Evolutionary conservation across 2,329 filamentous ascomycete species (phyloP).

Genomic region (Colletotrichum acutatum): DNA sequence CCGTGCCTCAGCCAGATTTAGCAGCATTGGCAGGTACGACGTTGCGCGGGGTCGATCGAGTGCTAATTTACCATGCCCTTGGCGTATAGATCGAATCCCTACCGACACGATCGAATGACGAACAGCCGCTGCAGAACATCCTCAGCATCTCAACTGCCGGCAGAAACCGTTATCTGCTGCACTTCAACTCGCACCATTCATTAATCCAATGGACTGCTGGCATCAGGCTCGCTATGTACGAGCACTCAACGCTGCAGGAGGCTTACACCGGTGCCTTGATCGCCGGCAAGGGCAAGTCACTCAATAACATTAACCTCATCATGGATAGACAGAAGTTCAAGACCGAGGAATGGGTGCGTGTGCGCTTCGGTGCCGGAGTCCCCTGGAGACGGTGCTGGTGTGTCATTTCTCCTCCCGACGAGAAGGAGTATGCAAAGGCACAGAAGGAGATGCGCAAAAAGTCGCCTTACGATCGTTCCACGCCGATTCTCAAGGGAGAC

Average conservation of each 20-base stretch:
- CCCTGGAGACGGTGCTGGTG: conserved; percentile 98
- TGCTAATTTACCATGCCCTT: conserved; percentile 27
- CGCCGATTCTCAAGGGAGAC: conserved; percentile 80
- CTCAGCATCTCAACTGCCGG: conserved; percentile 95
- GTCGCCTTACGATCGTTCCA: conserved; percentile 81
- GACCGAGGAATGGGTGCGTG: conserved; percentile 92
- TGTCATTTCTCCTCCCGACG: conserved; percentile 90
- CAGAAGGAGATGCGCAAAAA: conserved; percentile 86
- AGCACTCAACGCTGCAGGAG: conserved; percentile 92
- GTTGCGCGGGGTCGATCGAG: conserved; percentile 17
- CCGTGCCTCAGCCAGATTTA: neutral
- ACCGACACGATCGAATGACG: conserved; percentile 80
- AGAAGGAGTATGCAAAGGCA: conserved; percentile 88
- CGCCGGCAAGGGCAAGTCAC: conserved; percentile 87
- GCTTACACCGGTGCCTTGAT: conserved; percentile 96
- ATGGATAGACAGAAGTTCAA: conserved; percentile 83
- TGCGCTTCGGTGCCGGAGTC: conserved; percentile 94
- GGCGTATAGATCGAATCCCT: conserved; percentile 81
- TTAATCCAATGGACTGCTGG: conserved; percentile 95
- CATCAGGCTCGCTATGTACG: conserved; percentile 93
- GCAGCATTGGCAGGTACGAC: neutral
- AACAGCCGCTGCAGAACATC: conserved; percentile 91
- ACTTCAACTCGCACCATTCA: conserved; percentile 95
- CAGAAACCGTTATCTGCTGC: conserved; percentile 92
- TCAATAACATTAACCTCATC: conserved; percentile 92